Percentiles rank a stretch among this genome's conserved stretches.
Evolutionary conservation across 768 basidiomycete genomes (phyloP).

Genomic region (Rhodotorula sphaerocarpa): DNA sequence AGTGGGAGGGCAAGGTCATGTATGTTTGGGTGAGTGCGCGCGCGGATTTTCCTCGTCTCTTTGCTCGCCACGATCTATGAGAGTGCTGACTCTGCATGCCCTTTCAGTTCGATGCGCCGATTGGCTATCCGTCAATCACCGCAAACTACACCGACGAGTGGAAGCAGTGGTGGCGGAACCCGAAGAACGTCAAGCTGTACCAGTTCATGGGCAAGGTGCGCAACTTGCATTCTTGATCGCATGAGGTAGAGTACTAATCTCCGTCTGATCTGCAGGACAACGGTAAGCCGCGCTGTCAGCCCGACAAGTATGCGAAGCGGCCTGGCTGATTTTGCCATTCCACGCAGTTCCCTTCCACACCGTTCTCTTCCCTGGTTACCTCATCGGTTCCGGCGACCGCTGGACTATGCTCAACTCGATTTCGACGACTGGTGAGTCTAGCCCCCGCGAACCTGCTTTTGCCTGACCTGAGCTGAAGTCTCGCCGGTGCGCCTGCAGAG

Average conservation of each 20-base stretch:
- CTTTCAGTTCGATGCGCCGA: constrained; percentile 81
- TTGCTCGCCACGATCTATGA: background rate
- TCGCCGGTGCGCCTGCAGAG: constrained; percentile 49
- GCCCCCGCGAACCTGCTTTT: too few species aligned
- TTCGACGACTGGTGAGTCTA: constrained; percentile 75
- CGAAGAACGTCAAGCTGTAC: constrained; percentile 76
- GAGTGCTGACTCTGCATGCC: constrained; percentile 4
- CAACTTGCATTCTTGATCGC: background rate
- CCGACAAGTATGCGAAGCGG: too few species aligned
- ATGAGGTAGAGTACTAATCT: too few species aligned
- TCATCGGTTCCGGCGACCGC: constrained; percentile 75
- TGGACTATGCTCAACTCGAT: constrained; percentile 94
- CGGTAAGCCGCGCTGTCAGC: background rate
- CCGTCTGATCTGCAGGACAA: constrained; percentile 11
- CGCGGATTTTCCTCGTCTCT: background rate
- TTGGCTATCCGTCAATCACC: constrained; percentile 95
- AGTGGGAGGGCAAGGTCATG: constrained; percentile 88
- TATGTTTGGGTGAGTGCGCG: constrained; percentile 93
- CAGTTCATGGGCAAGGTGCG: constrained; percentile 99
- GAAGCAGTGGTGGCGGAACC: constrained; percentile 95
- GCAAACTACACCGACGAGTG: constrained; percentile 89
- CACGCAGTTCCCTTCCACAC: constrained; percentile 86
- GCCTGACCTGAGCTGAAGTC: background rate
- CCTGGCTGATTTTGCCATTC: background rate
- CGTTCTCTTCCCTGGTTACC: constrained; percentile 82